Conservation (phyloP, 768 basidiomycete species). For the Rhodotorula sphaerocarpa region DNA sequence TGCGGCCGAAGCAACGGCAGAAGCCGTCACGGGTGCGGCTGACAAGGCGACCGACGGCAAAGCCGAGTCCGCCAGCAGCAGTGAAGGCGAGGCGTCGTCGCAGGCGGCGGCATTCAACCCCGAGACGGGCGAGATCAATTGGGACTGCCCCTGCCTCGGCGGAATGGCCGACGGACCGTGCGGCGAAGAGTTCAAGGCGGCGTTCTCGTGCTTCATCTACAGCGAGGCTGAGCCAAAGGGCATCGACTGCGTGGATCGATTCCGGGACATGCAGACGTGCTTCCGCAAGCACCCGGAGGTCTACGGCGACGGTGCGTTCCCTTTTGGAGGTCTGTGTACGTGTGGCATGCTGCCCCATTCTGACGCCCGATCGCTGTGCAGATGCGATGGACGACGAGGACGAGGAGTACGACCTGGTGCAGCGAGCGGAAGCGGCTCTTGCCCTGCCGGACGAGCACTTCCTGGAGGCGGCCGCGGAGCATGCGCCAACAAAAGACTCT, state of each 20-base stretch:
- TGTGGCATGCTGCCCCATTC: no score
- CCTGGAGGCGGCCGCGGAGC: constrained; percentile 16
- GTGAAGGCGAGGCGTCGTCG: not conserved
- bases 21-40: not conserved
- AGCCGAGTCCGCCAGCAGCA: not conserved
- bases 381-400: constrained; percentile 26
- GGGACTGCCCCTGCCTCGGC: constrained; percentile 98
- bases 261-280: constrained; percentile 95
- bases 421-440: constrained; percentile 22
- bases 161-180: constrained; percentile 98
- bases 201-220: constrained; percentile 92
- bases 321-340: not conserved
- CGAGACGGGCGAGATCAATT: constrained; percentile 97
- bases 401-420: constrained; percentile 15
- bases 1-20: not conserved
- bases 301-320: constrained; percentile 76
- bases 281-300: constrained; percentile 91
- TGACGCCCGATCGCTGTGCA: not conserved
- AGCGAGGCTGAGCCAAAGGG: constrained; percentile 95
- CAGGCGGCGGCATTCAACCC: constrained; percentile 71
- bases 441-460: constrained; percentile 24
- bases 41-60: not conserved
- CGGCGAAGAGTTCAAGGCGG: constrained; percentile 81
- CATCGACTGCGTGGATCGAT: constrained; percentile 93
- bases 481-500: constrained; percentile 12